Conservation (phyloP, 192 early-diverging fungal genomes). For the Coemansia sp. region DNA sequence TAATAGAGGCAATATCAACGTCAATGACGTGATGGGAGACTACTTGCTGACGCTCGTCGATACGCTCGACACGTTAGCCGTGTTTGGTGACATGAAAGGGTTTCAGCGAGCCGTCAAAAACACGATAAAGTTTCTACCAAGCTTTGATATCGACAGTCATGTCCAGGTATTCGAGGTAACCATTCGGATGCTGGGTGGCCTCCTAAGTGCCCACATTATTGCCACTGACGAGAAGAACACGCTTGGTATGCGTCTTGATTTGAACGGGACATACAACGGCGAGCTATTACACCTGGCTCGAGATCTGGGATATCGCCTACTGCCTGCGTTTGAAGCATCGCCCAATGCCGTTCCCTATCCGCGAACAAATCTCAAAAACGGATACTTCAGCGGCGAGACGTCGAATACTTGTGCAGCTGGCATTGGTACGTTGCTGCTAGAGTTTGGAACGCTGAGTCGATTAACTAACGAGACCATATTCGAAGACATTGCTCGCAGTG, state of each 20-base stretch:
- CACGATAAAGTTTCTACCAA: constrained; percentile 63
- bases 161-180: constrained; percentile 97
- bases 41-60: constrained; percentile 94
- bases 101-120: constrained; percentile 70
- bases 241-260: constrained; percentile 56
- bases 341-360: constrained; percentile 83
- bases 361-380: constrained; percentile 72
- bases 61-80: constrained; percentile 82
- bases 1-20: constrained; percentile 28
- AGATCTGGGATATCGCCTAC: constrained; percentile 79
- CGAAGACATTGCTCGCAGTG: constrained; percentile 70
- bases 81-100: constrained; percentile 65
- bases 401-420: constrained; percentile 82
- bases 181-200: constrained; percentile 86
- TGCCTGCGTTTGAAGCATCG: constrained; percentile 87
- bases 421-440: constrained; percentile 88
- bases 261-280: constrained; percentile 65
- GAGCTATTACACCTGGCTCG: constrained; percentile 78
- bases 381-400: constrained; percentile 70
- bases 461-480: constrained; percentile 78
- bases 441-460: constrained; percentile 90
- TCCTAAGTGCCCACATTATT: constrained; percentile 88
- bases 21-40: constrained; percentile 97
- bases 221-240: constrained; percentile 69
- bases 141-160: constrained; percentile 81